Evolutionary conservation across 495 filamentous ascomycete genomes (phyloP).

Genomic region (Hypoxylon fragiforme): DNA sequence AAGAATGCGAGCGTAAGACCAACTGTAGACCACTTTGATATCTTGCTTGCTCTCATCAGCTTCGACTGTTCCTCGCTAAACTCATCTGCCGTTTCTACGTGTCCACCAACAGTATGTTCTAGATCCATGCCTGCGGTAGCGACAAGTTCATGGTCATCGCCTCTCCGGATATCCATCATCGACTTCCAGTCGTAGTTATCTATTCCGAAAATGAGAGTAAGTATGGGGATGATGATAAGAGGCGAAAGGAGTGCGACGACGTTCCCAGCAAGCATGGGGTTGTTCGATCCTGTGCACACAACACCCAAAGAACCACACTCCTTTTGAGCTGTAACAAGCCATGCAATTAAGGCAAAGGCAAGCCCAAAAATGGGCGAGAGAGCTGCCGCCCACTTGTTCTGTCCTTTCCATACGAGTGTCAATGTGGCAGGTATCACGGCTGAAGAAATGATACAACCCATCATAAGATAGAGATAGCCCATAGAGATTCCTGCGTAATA

Average conservation of each 20-base stretch:
- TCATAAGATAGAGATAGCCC: constrained; percentile 73
- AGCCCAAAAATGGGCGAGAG: constrained; percentile 79
- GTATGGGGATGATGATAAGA: constrained; percentile 72
- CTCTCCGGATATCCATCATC: constrained; percentile 82
- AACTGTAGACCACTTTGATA: constrained; percentile 77
- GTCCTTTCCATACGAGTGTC: constrained; percentile 78
- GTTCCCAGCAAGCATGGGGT: constrained; percentile 90
- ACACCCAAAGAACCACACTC: constrained; percentile 75
- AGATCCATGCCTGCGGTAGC: constrained; percentile 69
- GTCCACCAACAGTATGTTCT: constrained; percentile 66
- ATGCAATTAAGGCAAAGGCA: constrained; percentile 75
- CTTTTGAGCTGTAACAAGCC: constrained; percentile 87
- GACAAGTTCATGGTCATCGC: constrained; percentile 79
- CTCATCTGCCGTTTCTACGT: constrained; percentile 39
- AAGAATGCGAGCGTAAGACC: constrained; percentile 76
- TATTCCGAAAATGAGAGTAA: constrained; percentile 72
- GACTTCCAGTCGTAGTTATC: constrained; percentile 90
- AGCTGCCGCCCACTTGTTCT: constrained; percentile 79
- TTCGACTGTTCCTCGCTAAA: constrained; percentile 66
- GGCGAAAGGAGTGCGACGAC: constrained; percentile 77
- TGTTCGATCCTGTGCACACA: constrained; percentile 75
- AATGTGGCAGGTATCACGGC: constrained; percentile 83
- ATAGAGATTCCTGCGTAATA: constrained; percentile 64
- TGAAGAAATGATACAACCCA: constrained; percentile 88
- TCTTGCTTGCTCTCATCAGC: constrained; percentile 71